Conservation (phyloP, 73 alveolate species). For the Tetrahymena thermophila region DNA sequence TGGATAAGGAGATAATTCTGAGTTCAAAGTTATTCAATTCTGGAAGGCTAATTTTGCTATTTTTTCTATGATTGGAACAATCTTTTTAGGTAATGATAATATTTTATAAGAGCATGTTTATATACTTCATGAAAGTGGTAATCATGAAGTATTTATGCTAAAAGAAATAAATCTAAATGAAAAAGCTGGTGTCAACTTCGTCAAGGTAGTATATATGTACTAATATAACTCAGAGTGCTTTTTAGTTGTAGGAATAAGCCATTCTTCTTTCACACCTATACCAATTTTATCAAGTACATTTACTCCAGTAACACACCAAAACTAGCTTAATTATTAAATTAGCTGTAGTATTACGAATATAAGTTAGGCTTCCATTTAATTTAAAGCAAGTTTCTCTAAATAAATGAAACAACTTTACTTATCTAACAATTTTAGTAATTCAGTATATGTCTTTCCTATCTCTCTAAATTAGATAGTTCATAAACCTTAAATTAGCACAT, state of each 20-base stretch:
- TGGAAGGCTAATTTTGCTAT: background rate
- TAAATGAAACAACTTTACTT: background rate
- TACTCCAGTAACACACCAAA: background rate
- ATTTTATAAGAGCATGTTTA: background rate
- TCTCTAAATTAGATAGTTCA: background rate
- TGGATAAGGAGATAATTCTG: background rate
- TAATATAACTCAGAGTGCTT: background rate
- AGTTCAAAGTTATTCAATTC: background rate
- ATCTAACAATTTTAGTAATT: background rate
- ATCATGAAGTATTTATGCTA: background rate
- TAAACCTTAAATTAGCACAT: background rate
- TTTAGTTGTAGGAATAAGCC: background rate
- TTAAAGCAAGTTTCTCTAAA: background rate
- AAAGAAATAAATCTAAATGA: background rate
- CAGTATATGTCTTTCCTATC: background rate
- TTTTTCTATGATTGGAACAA: background rate
- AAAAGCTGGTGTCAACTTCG: background rate
- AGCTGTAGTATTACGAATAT: background rate
- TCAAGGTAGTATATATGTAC: background rate
- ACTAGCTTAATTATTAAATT: background rate
- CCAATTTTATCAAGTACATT: background rate
- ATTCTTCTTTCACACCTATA: background rate
- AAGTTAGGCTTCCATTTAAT: background rate
- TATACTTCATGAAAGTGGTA: background rate
- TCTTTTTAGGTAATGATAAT: background rate